Conservation (phyloP, 768 basidiomycete genomes). For the Chalciporus sphaerocephalus region DNA sequence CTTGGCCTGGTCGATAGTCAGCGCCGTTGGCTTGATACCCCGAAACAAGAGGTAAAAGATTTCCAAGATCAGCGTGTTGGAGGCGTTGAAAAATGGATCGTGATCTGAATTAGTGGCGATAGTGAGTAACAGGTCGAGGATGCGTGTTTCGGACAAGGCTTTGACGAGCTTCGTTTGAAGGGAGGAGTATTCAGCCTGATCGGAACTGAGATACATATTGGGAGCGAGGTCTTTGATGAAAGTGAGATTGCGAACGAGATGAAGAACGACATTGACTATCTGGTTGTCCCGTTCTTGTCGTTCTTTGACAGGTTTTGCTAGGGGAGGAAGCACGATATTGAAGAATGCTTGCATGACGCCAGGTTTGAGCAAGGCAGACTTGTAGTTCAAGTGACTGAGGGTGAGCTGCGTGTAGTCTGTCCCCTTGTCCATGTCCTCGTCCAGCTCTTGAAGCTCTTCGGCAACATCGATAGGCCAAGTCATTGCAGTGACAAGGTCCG, state of each 20-base stretch:
- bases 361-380: constrained; percentile 62
- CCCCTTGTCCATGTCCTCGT: constrained; percentile 71
- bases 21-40: constrained; percentile 60
- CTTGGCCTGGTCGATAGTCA: constrained; percentile 60
- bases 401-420: constrained; percentile 87
- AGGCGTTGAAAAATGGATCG: constrained; percentile 77
- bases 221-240: constrained; percentile 85
- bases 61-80: constrained; percentile 89
- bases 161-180: constrained; percentile 77
- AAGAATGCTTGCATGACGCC: constrained; percentile 70
- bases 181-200: constrained; percentile 72
- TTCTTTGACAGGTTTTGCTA: constrained; percentile 66
- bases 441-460: constrained; percentile 88
- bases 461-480: constrained; percentile 98
- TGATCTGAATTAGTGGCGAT: constrained; percentile 74
- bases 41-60: constrained; percentile 90
- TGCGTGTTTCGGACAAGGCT: constrained; percentile 64
- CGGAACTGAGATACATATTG: constrained; percentile 66
- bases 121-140: constrained; percentile 75
- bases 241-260: constrained; percentile 88
- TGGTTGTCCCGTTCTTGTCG: constrained; percentile 78
- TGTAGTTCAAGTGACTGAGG: constrained; percentile 83
- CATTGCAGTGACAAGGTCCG: constrained; percentile 92
- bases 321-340: constrained; percentile 69
- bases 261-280: constrained; percentile 81